phyloP scores from a whole-genome alignment of 1,284 basidiomycete species.

The Cryptococcus sp. region DNA sequence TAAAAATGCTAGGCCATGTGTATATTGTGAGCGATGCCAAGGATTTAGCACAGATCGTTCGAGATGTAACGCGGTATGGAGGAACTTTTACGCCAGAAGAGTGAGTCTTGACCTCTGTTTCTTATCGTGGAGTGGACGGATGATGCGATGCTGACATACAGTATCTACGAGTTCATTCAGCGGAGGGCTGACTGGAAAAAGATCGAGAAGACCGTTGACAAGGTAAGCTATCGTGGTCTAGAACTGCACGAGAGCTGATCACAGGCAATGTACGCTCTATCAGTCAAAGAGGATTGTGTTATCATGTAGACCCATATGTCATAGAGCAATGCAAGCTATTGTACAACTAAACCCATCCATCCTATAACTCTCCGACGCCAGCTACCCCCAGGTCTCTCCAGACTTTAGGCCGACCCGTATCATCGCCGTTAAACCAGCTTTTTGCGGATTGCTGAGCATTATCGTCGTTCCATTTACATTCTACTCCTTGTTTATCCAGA shows the following conservation, averaged over 20 bases:
- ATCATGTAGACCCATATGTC: slow-evolving; percentile 45
- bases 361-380: slow-evolving; percentile 56
- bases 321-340: background rate
- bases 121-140: background rate
- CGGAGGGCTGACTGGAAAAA: slow-evolving; percentile 92
- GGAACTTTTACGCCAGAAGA: slow-evolving; percentile 87
- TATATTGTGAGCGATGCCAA: slow-evolving; percentile 82
- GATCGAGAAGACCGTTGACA: slow-evolving; percentile 91
- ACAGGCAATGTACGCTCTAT: slow-evolving; percentile 74
- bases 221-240: slow-evolving; percentile 54
- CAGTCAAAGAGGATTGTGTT: slow-evolving; percentile 84
- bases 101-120: slow-evolving; percentile 47
- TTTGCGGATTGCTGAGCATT: slow-evolving; percentile 63
- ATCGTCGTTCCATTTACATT: slow-evolving; percentile 80
- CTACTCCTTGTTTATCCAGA: slow-evolving; percentile 73
- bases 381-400: slow-evolving; percentile 65
- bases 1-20: slow-evolving; percentile 95
- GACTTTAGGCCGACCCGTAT: slow-evolving; percentile 65
- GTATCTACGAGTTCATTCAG: slow-evolving; percentile 90
- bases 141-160: slow-evolving; percentile 37
- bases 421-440: slow-evolving; percentile 66
- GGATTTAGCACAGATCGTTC: slow-evolving; percentile 88
- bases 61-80: slow-evolving; percentile 89
- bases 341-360: slow-evolving; percentile 4
- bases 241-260: background rate